A percentile compares a stretch with the other conserved stretches of the same genome.
Conservation (phyloP, 78 protist genomes). For the Guillardia theta region DNA sequence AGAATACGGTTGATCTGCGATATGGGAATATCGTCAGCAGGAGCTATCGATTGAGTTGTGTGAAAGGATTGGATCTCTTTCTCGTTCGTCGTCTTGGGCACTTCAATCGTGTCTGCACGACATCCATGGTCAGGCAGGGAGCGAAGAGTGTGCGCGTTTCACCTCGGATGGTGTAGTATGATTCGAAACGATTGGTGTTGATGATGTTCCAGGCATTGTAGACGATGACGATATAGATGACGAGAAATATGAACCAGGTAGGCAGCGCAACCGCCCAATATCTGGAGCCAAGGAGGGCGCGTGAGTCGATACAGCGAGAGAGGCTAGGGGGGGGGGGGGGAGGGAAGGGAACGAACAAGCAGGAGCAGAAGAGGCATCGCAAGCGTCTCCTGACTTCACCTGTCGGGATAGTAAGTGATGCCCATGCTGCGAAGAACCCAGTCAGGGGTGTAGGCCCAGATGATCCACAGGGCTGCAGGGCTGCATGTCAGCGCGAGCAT, state of each 20-base stretch:
- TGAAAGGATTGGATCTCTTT: neutral
- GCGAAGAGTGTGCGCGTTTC: neutral
- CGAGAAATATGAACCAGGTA: neutral
- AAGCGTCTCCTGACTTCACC: neutral
- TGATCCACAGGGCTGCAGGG: neutral
- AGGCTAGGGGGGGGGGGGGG: no score
- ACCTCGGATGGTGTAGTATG: neutral
- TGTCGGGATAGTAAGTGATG: neutral
- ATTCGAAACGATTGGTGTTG: neutral
- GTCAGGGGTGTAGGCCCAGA: neutral
- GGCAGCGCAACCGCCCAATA: conserved; percentile 4
- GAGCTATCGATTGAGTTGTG: neutral
- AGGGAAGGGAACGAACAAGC: neutral
- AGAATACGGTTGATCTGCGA: neutral
- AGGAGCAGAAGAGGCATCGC: no score
- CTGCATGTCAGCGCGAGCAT: neutral
- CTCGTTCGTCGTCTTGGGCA: neutral
- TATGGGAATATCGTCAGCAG: neutral
- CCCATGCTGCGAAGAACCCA: neutral
- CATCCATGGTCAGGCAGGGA: neutral
- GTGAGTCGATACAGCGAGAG: neutral
- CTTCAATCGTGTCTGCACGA: neutral
- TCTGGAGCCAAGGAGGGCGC: neutral
- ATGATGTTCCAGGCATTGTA: neutral
- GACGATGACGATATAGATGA: neutral